Evolutionary conservation across 2,329 filamentous ascomycete species (phyloP), one percentile per base, ranked within the genome.

Genomic region (Diaporthe aspalathi): DNA sequence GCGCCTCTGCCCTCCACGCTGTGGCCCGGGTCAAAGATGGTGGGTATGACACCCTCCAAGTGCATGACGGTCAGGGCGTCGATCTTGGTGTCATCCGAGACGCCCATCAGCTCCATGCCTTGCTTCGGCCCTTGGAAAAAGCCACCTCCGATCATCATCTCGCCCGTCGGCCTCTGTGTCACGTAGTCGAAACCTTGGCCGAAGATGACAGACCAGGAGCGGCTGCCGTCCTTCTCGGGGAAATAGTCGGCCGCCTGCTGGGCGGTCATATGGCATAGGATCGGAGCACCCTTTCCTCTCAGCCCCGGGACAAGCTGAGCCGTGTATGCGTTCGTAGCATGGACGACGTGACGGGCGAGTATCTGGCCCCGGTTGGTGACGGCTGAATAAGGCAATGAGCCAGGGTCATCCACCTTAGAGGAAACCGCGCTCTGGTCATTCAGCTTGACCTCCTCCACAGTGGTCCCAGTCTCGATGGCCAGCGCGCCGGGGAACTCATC

Each of bases 321-420:
- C 0, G 85, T 82, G 73, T 86, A 86, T 6, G 81, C 87, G 73
- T 91, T 90, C 1, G 88, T 91, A 9, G 87, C 86, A 73, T 91
- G 87, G 2, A 91, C 81, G 1, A 91, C 80, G 67, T 90, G 84
- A 0, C 80, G 79, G 9, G 87, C 81, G 4, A 75, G 77, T 43
- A 90, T 80, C 0, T 52, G 73, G 2, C 87, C 87, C 8, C 84
- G 79, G 0, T 74, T 67, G 1, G 88, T 90, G 5, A 80, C 74
- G 6, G 90, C 75, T 1, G 78, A 76, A 74, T 86, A 87, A 2
- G 79, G 82, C 5, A 77, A 72, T 0, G 1, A 60, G n/a, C 20
- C 24, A 11, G 62, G 24, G 1, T 56, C 63, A 3, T 38, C 43
- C 66, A 47, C 8, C n/a, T 68, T 68, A 9, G 63, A 27, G 14